Evolutionary conservation across 2,329 filamentous ascomycete genomes (phyloP), one percentile per base, ranked within the genome.

Genomic region (Xylaria sp.): DNA sequence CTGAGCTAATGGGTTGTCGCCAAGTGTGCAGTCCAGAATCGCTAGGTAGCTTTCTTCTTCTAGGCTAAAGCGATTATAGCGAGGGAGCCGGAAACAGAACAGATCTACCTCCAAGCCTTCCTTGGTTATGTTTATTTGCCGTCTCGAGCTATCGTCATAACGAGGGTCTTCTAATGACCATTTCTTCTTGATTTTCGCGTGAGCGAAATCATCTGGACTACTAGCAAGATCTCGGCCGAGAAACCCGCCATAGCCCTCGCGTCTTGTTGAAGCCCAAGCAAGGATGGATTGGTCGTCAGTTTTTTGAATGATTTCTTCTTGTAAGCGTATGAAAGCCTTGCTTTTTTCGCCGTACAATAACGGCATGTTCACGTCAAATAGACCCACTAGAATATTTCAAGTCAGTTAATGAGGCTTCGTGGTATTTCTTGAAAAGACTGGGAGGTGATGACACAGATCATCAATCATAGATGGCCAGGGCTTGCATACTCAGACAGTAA

Each of bases 291-390:
- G 50, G 17, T 60, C 60, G 23, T 47, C 33, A 7, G 17, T 53
- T 17, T 17, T 28, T 46, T 23, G 15, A 33, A 65, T 59, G 21
- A 62, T 65, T 19, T 61, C 54, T 43, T 62, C 63, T 19, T 62
- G 59, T 15, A 65, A 25, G 7, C 63, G 59, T 15, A 46, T 54
- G 9, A 65, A 62, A 0, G 59, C 59, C 9, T 40, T 57, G 1
- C 4, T 4, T 8, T 40, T 45, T 37, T 62, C 59, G 4, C 63
- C 63, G 15, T 65, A 65, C 25, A 65, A 23, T 4, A 62, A 12
- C 3, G 63, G 50, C 63, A 65, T 65, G 15, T 65, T 52, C 25
- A 65, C 40, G 37, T 60, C 60, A 38, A 65, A 60, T 9, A 63
- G 49, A 14, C 56, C 63, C 33, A 63, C 38, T 60, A 3, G 21